Conservation (phyloP, 176 grass and related monocot species). For the Ensete ventricosum region DNA sequence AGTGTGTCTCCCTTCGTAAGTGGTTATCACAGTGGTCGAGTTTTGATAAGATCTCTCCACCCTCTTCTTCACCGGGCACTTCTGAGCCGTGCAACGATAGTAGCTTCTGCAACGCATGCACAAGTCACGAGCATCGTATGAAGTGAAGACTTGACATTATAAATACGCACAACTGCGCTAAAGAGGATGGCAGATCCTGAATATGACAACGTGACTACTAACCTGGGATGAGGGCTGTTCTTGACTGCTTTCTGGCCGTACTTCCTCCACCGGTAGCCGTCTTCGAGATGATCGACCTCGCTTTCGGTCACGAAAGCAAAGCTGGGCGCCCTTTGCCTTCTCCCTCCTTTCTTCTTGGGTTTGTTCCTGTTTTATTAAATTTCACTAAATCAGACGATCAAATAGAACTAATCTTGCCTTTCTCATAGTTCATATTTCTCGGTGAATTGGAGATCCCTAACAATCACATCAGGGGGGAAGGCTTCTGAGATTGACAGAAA, state of each 20-base stretch:
- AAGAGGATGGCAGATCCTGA: too few relatives aligned
- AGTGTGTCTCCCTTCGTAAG: conserved; percentile 87
- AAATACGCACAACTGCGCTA: too few relatives aligned
- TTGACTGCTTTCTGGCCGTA: conserved; percentile 99
- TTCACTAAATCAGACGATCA: too few relatives aligned
- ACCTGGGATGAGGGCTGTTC: conserved; percentile 97
- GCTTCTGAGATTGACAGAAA: background rate
- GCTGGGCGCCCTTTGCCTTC: conserved; percentile 53
- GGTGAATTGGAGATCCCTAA: too few relatives aligned
- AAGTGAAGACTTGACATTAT: too few relatives aligned
- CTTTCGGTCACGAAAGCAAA: conserved; percentile 98
- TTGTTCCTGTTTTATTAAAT: conserved; percentile 31
- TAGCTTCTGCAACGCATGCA: conserved; percentile 59
- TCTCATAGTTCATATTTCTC: too few relatives aligned
- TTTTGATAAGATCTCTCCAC: conserved; percentile 86
- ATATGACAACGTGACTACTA: background rate
- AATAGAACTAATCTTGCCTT: too few relatives aligned
- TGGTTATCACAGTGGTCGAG: conserved; percentile 75
- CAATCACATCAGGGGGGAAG: background rate
- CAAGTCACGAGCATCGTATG: background rate
- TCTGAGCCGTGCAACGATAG: conserved; percentile 93
- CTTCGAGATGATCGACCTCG: conserved; percentile 96
- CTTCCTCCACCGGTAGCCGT: conserved; percentile 97
- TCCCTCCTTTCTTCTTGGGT: conserved; percentile 54
- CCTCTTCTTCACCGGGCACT: conserved; percentile 92